Evolutionary conservation across 805 yeast genomes (phyloP).

Genomic region (Yarrowia phangngaensis): DNA sequence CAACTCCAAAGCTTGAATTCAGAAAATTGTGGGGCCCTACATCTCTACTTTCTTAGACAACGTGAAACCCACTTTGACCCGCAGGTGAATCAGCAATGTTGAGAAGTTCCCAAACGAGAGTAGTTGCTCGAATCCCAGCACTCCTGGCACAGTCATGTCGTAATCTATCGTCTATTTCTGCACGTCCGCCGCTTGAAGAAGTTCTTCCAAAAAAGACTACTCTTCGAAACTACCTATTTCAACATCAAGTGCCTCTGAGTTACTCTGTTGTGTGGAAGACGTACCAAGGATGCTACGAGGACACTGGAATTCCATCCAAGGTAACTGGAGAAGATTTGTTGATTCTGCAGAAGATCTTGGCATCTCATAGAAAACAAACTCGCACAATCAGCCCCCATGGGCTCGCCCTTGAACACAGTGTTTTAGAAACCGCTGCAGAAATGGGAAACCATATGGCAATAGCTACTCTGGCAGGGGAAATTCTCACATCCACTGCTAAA

Average conservation of each 20-base stretch:
- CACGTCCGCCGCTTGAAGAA: slow-evolving; percentile 16
- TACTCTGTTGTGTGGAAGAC: slow-evolving; percentile 30
- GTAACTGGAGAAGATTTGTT: slow-evolving; percentile 58
- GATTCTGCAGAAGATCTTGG: slow-evolving; percentile 63
- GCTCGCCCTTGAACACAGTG: slow-evolving; percentile 60
- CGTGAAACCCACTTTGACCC: no score
- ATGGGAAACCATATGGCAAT: slow-evolving; percentile 79
- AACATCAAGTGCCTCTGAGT: slow-evolving; percentile 33
- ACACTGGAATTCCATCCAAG: slow-evolving; percentile 43
- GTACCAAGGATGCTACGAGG: slow-evolving; percentile 31
- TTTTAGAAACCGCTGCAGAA: slow-evolving; percentile 82
- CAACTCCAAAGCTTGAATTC: no score
- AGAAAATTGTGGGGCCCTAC: no score
- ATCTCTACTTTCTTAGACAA: no score
- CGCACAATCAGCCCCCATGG: slow-evolving; percentile 56
- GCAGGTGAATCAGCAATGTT: no score
- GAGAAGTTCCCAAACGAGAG: not conserved
- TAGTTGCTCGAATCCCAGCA: slow-evolving; percentile 1
- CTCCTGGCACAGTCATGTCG: not conserved
- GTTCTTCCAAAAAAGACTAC: slow-evolving; percentile 28
- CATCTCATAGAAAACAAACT: slow-evolving; percentile 56
- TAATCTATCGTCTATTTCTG: not conserved
- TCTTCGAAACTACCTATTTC: slow-evolving; percentile 33
- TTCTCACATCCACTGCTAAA: slow-evolving; percentile 26
- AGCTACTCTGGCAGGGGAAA: slow-evolving; percentile 57